Evolutionary conservation across 192 early-diverging fungal genomes (phyloP), one percentile per base, ranked within the genome.

Genomic region (Lunasporangiospora selenospora): DNA sequence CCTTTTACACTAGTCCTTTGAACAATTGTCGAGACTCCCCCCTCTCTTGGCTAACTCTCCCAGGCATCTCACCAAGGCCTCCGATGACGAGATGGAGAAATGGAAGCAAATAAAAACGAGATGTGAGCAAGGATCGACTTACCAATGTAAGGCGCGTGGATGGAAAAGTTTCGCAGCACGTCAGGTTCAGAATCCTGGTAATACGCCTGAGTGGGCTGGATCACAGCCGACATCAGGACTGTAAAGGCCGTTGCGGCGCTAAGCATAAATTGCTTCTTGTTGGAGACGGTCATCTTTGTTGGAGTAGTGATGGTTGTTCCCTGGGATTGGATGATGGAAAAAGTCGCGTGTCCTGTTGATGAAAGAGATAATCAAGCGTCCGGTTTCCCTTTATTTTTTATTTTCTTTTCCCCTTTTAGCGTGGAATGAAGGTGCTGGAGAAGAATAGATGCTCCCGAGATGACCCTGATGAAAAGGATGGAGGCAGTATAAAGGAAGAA

Each of bases 81-180:
- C n/a, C n/a, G n/a, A n/a, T n/a, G n/a, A n/a, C n/a, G n/a, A n/a
- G n/a, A 21, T 46, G 15, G 24, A 8, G 10, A 26, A 27, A 27
- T 27, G 19, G 7, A n/a, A 27, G 15, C 15, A 54, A 54, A 24
- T 21, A 54, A 23, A 27, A 38, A 26, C n/a, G 8, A 23, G 6
- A 19, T 21, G 13, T 39, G 7, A n/a, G 21, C 0, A 38, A 54
- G 3, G 32, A 11, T 30, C 33, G 24, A 32, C 77, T 64, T 65
- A 86, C 84, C 84, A 54, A 86, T 85, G 58, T 84, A 86, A 27
- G 85, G 85, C 76, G 76, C 67, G 45, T 70, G 69, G 32, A 86
- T 53, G 42, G 81, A 83, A 44, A 81, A 77, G 1, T 81, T 78
- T 23, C 79, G 65, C n/a, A 86, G 62, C 11, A 58, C 57, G 39